These are phyloP conservation scores for Hydnomerulius pinastri DNA, from an alignment of 768 basidiomycete genomes.

Conservation along the genomic window DNA sequence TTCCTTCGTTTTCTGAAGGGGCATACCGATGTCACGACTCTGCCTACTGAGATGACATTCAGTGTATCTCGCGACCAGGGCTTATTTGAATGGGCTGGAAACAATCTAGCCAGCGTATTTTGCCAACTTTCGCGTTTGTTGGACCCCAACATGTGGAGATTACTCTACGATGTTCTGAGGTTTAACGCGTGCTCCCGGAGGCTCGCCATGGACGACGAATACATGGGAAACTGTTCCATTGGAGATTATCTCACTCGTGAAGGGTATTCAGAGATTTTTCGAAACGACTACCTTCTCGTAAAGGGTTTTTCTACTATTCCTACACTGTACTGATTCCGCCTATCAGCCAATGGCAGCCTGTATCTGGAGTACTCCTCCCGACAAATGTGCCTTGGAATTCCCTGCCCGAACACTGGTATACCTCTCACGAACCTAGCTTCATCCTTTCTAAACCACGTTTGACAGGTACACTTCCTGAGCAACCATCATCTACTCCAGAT, in stretches of 20 bases:
- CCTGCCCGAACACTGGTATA: slow-evolving; percentile 65
- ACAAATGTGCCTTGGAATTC: slow-evolving; percentile 68
- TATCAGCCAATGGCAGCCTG: slow-evolving; percentile 76
- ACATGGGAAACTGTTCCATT: slow-evolving; percentile 40
- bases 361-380: slow-evolving; percentile 78
- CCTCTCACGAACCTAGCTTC: background rate
- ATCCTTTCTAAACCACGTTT: background rate
- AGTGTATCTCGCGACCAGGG: slow-evolving; percentile 72
- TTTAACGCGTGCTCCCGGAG: slow-evolving; percentile 71
- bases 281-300: slow-evolving; percentile 76
- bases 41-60: slow-evolving; percentile 77
- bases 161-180: slow-evolving; percentile 69
- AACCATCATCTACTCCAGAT: slow-evolving; percentile 78
- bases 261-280: slow-evolving; percentile 67
- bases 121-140: slow-evolving; percentile 64
- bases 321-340: background rate
- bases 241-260: slow-evolving; percentile 61
- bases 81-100: slow-evolving; percentile 69
- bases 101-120: slow-evolving; percentile 61
- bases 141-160: slow-evolving; percentile 67
- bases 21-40: slow-evolving; percentile 47
- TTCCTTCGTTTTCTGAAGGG: slow-evolving; percentile 67
- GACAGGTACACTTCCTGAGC: slow-evolving; percentile 66
- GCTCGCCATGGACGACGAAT: slow-evolving; percentile 37
- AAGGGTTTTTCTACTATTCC: slow-evolving; percentile 22